Evolutionary conservation across 2,329 filamentous ascomycete species (phyloP), one percentile per base, ranked within the genome.

Genomic region (Ophiocordyceps robertsii): DNA sequence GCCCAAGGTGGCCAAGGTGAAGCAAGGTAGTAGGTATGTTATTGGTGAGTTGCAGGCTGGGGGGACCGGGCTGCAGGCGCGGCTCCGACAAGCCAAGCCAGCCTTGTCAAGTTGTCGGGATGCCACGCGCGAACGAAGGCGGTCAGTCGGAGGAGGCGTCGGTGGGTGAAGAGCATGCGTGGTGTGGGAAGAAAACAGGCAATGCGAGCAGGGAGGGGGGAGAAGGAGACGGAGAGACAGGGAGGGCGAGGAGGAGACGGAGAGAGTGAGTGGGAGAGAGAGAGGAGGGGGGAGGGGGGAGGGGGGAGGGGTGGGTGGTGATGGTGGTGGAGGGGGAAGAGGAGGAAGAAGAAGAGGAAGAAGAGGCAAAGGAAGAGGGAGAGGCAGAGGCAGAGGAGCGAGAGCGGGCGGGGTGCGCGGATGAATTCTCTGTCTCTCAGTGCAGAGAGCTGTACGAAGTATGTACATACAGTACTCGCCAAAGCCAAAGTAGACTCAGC

Each of bases 61-160:
- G 14, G n/a, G 32, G 14, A 14, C 16, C 5, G 9, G 33, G 33
- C 14, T 37, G 36, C 36, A 24, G 36, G 36, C 33, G 36, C 36
- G 19, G 36, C 36, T 37, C 17, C 40, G 19, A 27, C 9, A 32
- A 37, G 33, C 30, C 37, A 35, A 29, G 35, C n/a, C 41, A 36
- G 41, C 41, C 37, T 43, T 43, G 37, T 42, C 37, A 43, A 30
- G 37, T 30, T 19, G 21, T 43, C 36, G 41, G 41, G 37, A 43
- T 43, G 37, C 36, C 41, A 43, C 36, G 41, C 36, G 41, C 33
- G 33, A 36, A 36, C 41, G 37, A 29, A 27, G 30, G 41, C 41
- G 41, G 41, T 43, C 41, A 43, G 41, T 21, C 37, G 41, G 41
- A 38, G 37, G 19, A 2, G 21, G 19, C 30, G 21, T 36, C 33